Conservation (phyloP, 352 stramenopile genomes). For the Chloridella minuta region DNA sequence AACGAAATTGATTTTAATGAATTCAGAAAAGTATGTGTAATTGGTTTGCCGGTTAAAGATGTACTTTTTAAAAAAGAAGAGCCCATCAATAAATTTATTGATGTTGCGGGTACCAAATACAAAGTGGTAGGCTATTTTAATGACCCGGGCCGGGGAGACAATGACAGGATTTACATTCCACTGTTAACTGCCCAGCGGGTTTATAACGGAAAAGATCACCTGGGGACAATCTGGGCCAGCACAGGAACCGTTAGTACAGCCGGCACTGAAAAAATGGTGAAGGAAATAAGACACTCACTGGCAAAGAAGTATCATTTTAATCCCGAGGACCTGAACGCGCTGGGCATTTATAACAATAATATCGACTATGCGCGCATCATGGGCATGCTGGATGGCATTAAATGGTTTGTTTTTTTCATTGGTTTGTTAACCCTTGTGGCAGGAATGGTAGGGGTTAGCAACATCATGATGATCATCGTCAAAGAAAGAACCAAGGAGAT, state of each 20-base stretch:
- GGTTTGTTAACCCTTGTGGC: neutral
- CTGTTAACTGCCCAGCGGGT: neutral
- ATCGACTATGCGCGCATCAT: neutral
- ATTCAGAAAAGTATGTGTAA: constrained; percentile 3
- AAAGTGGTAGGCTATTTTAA: neutral
- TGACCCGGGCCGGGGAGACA: neutral
- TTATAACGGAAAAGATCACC: neutral
- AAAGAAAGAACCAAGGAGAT: neutral
- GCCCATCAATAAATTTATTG: neutral
- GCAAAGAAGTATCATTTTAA: neutral
- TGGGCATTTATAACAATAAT: constrained; percentile 2
- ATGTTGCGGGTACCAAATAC: neutral
- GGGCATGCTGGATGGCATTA: neutral
- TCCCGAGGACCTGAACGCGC: neutral
- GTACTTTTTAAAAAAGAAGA: constrained; percentile 4
- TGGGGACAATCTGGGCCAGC: neutral
- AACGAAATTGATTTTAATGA: constrained; percentile 6
- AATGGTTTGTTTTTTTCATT: neutral
- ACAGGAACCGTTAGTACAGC: neutral
- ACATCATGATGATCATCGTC: neutral
- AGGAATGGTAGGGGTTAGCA: neutral
- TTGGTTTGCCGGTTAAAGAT: neutral
- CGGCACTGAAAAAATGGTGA: neutral
- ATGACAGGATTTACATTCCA: neutral
- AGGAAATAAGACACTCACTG: neutral